Conservation (phyloP, 164 flowering plant genomes). For the Magnolia changhungtana region DNA sequence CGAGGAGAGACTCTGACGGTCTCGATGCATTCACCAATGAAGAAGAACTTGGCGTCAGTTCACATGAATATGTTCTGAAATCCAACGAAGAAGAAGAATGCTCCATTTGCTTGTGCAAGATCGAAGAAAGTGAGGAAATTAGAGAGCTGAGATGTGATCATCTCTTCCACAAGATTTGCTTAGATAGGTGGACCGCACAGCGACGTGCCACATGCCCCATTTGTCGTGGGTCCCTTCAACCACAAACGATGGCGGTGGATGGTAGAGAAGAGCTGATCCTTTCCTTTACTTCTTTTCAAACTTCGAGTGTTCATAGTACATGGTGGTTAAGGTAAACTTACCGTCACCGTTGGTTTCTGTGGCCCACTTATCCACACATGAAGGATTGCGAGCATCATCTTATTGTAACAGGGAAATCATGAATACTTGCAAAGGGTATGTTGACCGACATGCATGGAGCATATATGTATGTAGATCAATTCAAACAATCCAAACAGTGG, state of each 20-base stretch:
- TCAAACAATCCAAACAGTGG: too few relatives aligned
- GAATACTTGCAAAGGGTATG: too few relatives aligned
- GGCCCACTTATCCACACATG: too few relatives aligned
- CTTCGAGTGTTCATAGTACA: background rate
- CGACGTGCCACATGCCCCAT: background rate
- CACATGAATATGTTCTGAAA: background rate
- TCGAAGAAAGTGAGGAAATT: constrained; percentile 2
- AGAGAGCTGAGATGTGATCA: constrained; percentile 1
- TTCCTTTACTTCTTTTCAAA: background rate
- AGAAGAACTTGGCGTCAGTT: background rate
- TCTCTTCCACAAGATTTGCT: background rate
- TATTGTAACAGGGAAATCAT: too few relatives aligned
- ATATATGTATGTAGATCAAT: too few relatives aligned
- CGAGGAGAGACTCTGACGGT: background rate
- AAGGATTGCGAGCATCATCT: too few relatives aligned
- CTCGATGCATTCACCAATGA: background rate
- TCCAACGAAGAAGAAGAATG: background rate
- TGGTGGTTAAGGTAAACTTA: constrained; percentile 1
- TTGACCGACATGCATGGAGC: too few relatives aligned
- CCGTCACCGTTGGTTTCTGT: too few relatives aligned
- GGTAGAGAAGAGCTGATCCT: background rate
- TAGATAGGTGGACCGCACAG: background rate
- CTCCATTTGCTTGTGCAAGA: background rate
- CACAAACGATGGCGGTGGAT: background rate
- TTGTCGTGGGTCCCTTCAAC: background rate